Conservation (phyloP, 805 yeast genomes). For the Pichia scutulata region DNA sequence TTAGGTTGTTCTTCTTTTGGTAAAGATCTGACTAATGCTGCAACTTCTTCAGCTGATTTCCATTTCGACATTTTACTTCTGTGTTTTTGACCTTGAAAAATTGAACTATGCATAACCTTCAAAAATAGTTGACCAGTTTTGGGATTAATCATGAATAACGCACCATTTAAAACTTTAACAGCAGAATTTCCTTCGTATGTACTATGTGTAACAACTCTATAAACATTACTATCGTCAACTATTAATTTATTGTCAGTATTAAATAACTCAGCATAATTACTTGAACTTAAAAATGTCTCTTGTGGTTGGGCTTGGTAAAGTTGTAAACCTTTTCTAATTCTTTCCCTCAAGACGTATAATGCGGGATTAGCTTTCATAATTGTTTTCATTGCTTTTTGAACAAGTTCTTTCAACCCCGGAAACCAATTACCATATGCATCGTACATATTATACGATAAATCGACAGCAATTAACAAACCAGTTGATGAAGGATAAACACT, state of each 20-base stretch:
- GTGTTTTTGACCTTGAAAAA: slow-evolving; percentile 96
- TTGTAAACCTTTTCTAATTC: slow-evolving; percentile 90
- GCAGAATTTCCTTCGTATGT: slow-evolving; percentile 91
- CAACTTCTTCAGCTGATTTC: slow-evolving; percentile 97
- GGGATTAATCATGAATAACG: slow-evolving; percentile 83
- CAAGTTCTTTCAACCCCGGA: slow-evolving; percentile 82
- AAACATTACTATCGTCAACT: slow-evolving; percentile 91
- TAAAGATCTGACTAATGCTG: slow-evolving; percentile 79
- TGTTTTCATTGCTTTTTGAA: slow-evolving; percentile 88
- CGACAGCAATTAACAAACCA: slow-evolving; percentile 85
- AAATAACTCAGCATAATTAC: slow-evolving; percentile 84
- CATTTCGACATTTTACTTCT: slow-evolving; percentile 90
- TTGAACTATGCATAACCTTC: slow-evolving; percentile 86
- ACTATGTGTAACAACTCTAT: slow-evolving; percentile 83
- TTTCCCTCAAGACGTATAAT: slow-evolving; percentile 79
- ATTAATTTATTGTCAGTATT: slow-evolving; percentile 77
- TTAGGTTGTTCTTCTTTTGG: slow-evolving; percentile 94
- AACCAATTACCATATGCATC: slow-evolving; percentile 98
- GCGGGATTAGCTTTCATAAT: slow-evolving; percentile 96
- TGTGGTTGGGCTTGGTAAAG: slow-evolving; percentile 90
- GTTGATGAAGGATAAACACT: slow-evolving; percentile 89
- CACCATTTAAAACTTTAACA: slow-evolving; percentile 90
- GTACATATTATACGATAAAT: slow-evolving; percentile 90
- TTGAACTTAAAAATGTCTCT: slow-evolving; percentile 82
- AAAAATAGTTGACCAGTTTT: slow-evolving; percentile 83